Percentiles rank a stretch among this genome's conserved stretches.
phyloP scores from a whole-genome alignment of 768 basidiomycete genomes.

The Tulasnella sp. region DNA sequence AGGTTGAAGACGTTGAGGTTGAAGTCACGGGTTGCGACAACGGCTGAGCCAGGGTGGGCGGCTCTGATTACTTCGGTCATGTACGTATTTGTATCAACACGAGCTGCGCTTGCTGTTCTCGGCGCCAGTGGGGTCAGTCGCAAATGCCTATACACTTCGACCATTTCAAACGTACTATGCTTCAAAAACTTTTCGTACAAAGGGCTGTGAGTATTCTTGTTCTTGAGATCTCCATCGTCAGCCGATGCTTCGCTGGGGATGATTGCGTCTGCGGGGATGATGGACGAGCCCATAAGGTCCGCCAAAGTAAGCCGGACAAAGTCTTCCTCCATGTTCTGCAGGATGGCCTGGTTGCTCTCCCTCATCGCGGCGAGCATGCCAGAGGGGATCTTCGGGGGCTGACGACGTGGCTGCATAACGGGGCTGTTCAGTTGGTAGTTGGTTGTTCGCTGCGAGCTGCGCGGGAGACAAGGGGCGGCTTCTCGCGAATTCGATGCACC shows the following conservation, averaged over 20 bases:
- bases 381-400: not conserved
- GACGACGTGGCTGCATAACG: not conserved
- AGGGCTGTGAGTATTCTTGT: not conserved
- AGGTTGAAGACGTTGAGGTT: conserved; percentile 55
- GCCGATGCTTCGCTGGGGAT: not conserved
- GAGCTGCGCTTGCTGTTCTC: conserved; percentile 21
- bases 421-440: not conserved
- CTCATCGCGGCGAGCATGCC: conserved; percentile 15
- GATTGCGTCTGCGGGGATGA: not conserved
- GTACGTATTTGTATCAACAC: conserved; percentile 26
- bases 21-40: conserved; percentile 53
- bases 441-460: not conserved
- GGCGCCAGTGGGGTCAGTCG: not conserved
- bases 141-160: not conserved
- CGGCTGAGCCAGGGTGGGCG: conserved; percentile 29
- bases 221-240: not conserved
- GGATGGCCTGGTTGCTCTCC: conserved; percentile 11
- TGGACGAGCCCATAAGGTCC: not conserved
- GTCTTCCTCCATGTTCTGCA: conserved; percentile 21
- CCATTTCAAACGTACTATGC: conserved; percentile 18
- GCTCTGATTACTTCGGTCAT: conserved; percentile 18
- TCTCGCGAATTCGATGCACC: conserved; percentile 15
- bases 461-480: conserved; percentile 6
- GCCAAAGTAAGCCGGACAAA: conserved; percentile 23
- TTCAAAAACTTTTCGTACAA: conserved; percentile 17